Percentiles rank a stretch among this genome's conserved stretches.
These are phyloP conservation scores for Pseudogymnoascus destructans DNA, from an alignment of 2,329 filamentous ascomycete genomes.

Conservation along the genomic window DNA sequence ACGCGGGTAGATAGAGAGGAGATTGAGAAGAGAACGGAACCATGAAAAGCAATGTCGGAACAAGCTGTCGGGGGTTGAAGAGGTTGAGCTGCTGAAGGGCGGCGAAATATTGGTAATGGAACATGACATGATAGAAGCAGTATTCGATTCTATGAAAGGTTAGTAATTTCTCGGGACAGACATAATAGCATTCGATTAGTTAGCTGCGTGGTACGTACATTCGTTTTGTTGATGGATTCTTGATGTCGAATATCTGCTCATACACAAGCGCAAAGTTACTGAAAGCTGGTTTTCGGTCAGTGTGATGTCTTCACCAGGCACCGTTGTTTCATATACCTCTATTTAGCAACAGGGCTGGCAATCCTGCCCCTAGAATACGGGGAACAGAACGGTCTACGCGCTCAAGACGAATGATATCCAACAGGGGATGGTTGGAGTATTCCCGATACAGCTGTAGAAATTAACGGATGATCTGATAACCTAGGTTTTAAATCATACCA, in stretches of 20 bases:
- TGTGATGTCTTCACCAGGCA: background rate
- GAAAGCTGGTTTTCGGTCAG: background rate
- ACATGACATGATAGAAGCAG: conserved; percentile 18
- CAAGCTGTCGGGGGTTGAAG: conserved; percentile 15
- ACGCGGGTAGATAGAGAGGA: conserved; percentile 17
- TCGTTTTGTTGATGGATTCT: conserved; percentile 10
- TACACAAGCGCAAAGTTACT: conserved; percentile 15
- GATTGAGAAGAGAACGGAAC: conserved; percentile 23
- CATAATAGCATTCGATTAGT: background rate
- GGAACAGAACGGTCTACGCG: conserved; percentile 13
- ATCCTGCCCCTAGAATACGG: conserved; percentile 20
- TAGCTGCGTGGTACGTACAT: conserved; percentile 1
- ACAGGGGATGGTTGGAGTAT: conserved; percentile 19
- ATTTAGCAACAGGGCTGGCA: conserved; percentile 22
- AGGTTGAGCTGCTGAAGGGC: conserved; percentile 25
- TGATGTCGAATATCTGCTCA: conserved; percentile 11
- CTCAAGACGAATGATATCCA: conserved; percentile 21
- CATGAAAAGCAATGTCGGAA: conserved; percentile 20
- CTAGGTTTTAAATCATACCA: conserved; percentile 17
- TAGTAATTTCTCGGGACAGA: conserved; percentile 9
- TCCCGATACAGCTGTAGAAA: conserved; percentile 22
- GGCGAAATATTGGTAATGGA: conserved; percentile 24
- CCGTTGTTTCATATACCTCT: conserved; percentile 14
- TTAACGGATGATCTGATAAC: conserved; percentile 10
- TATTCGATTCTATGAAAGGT: conserved; percentile 18